Evolutionary conservation across 1,139 yeast genomes (phyloP).

Genomic region (Geotrichum cucujoidarum): DNA sequence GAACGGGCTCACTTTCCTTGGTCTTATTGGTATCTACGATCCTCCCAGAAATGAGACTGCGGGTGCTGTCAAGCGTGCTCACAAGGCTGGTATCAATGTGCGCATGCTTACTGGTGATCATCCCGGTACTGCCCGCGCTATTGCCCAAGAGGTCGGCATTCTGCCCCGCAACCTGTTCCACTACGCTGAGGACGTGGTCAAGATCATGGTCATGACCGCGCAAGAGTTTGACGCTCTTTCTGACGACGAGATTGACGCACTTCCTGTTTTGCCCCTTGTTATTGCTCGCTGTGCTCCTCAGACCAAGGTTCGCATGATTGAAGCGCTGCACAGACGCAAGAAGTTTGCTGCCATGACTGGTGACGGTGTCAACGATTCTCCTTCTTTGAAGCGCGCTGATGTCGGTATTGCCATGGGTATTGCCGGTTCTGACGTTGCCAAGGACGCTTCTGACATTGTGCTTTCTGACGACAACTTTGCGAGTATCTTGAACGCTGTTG

Average conservation of each 20-base stretch:
- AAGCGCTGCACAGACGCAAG: conserved; percentile 67
- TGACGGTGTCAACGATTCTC: conserved; percentile 83
- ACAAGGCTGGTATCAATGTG: conserved; percentile 72
- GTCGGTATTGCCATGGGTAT: conserved; percentile 88
- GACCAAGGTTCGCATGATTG: conserved; percentile 79
- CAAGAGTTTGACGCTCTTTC: conserved; percentile 60
- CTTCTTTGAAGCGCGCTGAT: conserved; percentile 72
- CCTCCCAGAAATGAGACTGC: conserved; percentile 77
- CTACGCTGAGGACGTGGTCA: conserved; percentile 57
- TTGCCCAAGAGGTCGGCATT: conserved; percentile 82
- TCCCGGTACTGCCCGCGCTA: conserved; percentile 75
- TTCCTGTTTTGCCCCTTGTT: conserved; percentile 71
- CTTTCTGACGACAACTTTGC: conserved; percentile 74
- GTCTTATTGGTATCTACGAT: conserved; percentile 75
- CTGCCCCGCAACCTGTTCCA: conserved; percentile 65
- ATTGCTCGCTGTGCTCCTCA: conserved; percentile 85
- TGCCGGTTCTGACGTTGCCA: conserved; percentile 77
- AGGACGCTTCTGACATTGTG: conserved; percentile 73
- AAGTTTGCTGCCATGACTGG: conserved; percentile 83
- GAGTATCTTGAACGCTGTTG: conserved; percentile 69
- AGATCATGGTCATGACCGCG: conserved; percentile 73
- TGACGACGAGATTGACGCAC: conserved; percentile 58
- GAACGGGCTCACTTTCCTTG: conserved; percentile 52
- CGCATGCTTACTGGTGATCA: conserved; percentile 87
- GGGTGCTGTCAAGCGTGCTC: conserved; percentile 62